Evolutionary conservation across 805 yeast genomes (phyloP).

Genomic region (Cyberlindnera xishuangbannaensis): DNA sequence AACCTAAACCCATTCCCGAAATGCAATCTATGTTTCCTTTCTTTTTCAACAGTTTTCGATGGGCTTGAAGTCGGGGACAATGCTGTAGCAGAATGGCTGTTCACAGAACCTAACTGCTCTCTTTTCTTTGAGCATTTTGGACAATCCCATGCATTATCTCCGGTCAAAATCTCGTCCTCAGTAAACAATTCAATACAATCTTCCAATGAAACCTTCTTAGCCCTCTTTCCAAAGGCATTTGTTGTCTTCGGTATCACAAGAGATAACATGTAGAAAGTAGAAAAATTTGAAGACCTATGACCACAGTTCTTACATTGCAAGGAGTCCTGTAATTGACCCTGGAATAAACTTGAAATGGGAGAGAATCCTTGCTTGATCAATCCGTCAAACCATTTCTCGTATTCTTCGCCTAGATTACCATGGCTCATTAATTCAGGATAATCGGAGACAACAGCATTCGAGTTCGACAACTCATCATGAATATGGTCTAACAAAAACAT

Average conservation of each 20-base stretch:
- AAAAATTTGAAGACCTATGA: constrained; percentile 50
- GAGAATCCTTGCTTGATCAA: constrained; percentile 57
- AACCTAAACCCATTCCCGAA: constrained; percentile 20
- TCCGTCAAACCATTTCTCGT: constrained; percentile 54
- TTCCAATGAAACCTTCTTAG: constrained; percentile 40
- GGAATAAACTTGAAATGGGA: constrained; percentile 60
- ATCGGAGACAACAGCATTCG: constrained; percentile 31
- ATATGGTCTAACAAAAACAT: constrained; percentile 59
- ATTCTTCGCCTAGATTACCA: constrained; percentile 40
- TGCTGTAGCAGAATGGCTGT: neutral
- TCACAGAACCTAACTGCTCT: neutral
- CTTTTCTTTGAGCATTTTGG: constrained; percentile 49
- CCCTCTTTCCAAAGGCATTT: constrained; percentile 25
- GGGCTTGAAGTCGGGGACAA: neutral
- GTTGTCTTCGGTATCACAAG: constrained; percentile 46
- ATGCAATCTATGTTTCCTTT: constrained; percentile 19
- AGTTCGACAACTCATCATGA: constrained; percentile 56
- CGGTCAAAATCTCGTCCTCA: constrained; percentile 55
- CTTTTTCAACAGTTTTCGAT: constrained; percentile 5
- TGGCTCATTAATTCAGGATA: constrained; percentile 33
- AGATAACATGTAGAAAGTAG: constrained; percentile 58
- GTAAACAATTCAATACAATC: constrained; percentile 62
- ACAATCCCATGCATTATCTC: constrained; percentile 83
- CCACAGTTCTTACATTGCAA: constrained; percentile 63
- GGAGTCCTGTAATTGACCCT: constrained; percentile 66